Evolutionary conservation across 768 basidiomycete genomes (phyloP).

Genomic region (Auricularia cornea): DNA sequence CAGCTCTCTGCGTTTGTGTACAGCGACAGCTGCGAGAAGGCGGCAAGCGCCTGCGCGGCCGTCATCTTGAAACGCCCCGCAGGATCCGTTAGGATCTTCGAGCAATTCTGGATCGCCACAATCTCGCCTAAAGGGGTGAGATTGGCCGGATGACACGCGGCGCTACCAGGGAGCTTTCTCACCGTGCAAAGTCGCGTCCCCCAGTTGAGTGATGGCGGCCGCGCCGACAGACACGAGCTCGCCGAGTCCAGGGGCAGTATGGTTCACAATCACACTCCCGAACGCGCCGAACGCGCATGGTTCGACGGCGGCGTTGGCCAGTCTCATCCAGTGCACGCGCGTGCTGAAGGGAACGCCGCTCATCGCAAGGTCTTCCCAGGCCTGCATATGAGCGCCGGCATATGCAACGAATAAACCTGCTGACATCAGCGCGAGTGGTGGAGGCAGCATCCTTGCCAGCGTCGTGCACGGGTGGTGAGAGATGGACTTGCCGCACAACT

Average conservation of each 20-base stretch:
- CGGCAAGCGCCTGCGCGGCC: background rate
- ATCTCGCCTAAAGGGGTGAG: background rate
- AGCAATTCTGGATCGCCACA: conserved; percentile 1
- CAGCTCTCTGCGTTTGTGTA: conserved; percentile 1
- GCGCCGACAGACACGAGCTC: background rate
- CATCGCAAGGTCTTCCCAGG: background rate
- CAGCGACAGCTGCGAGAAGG: background rate
- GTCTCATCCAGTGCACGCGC: background rate
- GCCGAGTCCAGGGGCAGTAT: background rate
- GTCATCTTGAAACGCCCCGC: background rate
- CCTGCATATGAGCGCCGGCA: background rate
- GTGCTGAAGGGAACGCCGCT: conserved; percentile 1
- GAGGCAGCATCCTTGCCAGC: no score
- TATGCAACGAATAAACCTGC: no score
- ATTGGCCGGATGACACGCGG: background rate
- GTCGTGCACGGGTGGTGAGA: no score
- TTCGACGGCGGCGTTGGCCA: background rate
- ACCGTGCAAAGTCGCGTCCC: background rate
- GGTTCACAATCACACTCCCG: conserved; percentile 1
- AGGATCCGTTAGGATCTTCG: background rate
- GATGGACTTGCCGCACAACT: no score
- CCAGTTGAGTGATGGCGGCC: background rate
- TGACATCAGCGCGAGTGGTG: no score
- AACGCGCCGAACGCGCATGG: background rate
- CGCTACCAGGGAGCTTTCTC: background rate